Evolutionary conservation across 495 filamentous ascomycete genomes (phyloP), one percentile per base, ranked within the genome.

Genomic region (Talaromyces thailandensis): DNA sequence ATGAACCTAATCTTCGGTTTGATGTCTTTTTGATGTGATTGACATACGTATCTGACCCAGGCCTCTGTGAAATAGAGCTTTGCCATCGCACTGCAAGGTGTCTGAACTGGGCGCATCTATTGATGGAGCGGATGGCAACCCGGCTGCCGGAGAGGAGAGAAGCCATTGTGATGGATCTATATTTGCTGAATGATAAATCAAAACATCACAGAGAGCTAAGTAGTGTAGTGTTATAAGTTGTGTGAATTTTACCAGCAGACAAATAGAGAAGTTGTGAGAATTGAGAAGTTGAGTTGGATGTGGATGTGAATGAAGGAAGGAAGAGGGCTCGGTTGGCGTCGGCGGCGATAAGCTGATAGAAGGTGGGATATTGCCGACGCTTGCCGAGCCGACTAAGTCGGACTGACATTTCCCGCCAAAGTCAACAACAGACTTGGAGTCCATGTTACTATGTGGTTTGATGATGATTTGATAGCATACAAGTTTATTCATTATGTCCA

Each of bases 11-110:
- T 28, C 1, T 32, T 6, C 23, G 0, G 6, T 16, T 2, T 57
- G n/a, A n/a, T n/a, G n/a, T n/a, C n/a, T 21, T 3, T 45, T 55
- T 18, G 56, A 25, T 11, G 37, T 23, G 18, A 35, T 11, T 58
- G 24, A 32, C 76, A 63, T 71, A 86, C 84, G 77, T 74, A 64
- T 87, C 85, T 28, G 88, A 85, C 24, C 88, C 86, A 31, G 86
- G 90, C 24, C 85, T 81, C 71, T 94, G 90, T 9, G 84, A 86
- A 21, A 86, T 75, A 5, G 83, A 75, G 58, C 76, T 84, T 63
- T 76, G 80, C 80, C 83, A 84, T 80, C 84, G 70, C 60, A 66
- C 69, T 48, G 69, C 4, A 56, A 26, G 21, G 53, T 26, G 60
- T 48, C 14, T 45, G 62, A 26, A 18, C 26, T 16, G 62, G 24